Conservation (phyloP, 192 early-diverging fungal genomes). For the Backusella parvicylindrica region DNA sequence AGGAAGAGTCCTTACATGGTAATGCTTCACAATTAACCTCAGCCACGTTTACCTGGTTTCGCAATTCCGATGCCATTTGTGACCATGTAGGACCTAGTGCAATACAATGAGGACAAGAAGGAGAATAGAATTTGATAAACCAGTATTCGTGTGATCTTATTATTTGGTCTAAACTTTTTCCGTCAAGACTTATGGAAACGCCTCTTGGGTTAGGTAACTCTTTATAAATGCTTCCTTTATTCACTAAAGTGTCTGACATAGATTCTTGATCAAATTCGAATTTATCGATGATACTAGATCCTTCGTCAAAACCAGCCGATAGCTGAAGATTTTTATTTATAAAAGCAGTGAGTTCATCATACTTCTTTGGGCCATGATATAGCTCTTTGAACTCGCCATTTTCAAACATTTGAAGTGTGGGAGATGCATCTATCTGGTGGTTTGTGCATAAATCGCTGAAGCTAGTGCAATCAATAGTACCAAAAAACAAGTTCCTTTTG, state of each 20-base stretch:
- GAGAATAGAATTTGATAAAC: conserved; percentile 85
- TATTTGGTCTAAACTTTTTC: neutral
- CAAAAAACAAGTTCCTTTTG: neutral
- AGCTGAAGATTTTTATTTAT: neutral
- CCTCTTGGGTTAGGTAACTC: neutral
- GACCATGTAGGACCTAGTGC: conserved; percentile 77
- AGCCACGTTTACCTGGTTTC: conserved; percentile 72
- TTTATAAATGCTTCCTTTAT: neutral
- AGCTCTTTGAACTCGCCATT: neutral
- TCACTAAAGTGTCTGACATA: neutral
- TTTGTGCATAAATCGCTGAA: neutral
- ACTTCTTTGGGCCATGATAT: neutral
- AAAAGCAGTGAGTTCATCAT: neutral
- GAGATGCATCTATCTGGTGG: neutral
- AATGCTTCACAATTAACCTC: conserved; percentile 78
- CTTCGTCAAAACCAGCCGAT: neutral
- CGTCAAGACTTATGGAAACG: neutral
- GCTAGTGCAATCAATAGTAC: neutral
- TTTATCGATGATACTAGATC: neutral
- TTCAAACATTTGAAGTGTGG: neutral
- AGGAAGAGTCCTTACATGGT: conserved; percentile 15
- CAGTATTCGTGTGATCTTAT: conserved; percentile 33
- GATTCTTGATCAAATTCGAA: neutral
- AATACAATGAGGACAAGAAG: conserved; percentile 86
- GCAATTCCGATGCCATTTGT: conserved; percentile 54